Evolutionary conservation across 1,284 basidiomycete species (phyloP), one percentile per base, ranked within the genome.

Genomic region (Termitomyces sp.): DNA sequence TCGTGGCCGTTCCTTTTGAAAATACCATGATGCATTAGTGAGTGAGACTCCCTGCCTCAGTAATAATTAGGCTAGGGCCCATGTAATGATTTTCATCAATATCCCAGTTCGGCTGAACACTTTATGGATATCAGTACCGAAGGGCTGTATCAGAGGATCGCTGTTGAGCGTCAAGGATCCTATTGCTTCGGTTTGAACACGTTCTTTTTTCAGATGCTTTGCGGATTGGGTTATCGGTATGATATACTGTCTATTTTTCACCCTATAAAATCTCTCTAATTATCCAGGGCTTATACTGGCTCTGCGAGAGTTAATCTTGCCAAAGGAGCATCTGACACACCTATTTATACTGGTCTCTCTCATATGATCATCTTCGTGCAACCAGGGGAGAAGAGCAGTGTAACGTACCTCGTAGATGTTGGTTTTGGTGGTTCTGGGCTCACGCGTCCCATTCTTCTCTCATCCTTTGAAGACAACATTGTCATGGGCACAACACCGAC

Each of bases 281-380:
- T 38, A 21, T 38, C 10, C 9, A 60, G 59, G 41, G 59, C 54
- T 33, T 60, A 56, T 41, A 41, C 54, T 21, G 56, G 57, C 19
- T 46, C 48, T 43, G 59, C 45, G 4, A 50, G 59, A 21, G 49
- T 60, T 1, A 60, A 60, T 31, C 28, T 31, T 33, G 26, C 46
- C 5, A 52, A 55, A 21, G 30, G 56, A 19, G 21, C 42, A 6
- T 46, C 36, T 6, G 46, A 48, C 40, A n/a, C 21, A 26, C 59
- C 53, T 36, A 13, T 31, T 10, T 55, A 52, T 33, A 53, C 53
- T 1, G 53, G 45, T 17, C 39, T 52, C 0, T 48, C 40, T 19
- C 74, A 75, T 55, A 65, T 73, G 61, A 62, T 74, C 13, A 59
- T 74, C 6, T 68, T 76, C 19, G 72, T 75, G 12, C 73, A 77